phyloP scores from a whole-genome alignment of 2,329 filamentous ascomycete species.

The Neocatenulostroma microsporum region DNA sequence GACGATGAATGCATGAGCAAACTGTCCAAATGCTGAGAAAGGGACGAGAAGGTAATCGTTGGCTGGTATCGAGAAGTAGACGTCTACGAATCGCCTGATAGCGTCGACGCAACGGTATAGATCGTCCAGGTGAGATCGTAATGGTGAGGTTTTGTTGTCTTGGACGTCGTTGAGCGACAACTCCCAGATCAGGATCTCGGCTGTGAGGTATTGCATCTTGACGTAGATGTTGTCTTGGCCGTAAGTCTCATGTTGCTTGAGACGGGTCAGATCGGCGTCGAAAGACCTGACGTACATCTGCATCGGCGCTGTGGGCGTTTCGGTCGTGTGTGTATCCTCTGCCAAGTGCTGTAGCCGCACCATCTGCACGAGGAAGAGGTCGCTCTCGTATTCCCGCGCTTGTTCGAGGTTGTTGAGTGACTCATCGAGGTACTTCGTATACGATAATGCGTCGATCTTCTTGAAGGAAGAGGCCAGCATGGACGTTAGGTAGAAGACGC shows the following conservation, averaged over 20 bases:
- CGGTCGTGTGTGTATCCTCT: conserved; percentile 19
- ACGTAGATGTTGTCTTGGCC: conserved; percentile 16
- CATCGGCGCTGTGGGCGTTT: conserved; percentile 19
- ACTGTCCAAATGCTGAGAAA: conserved; percentile 25
- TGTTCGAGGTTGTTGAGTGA: conserved; percentile 18
- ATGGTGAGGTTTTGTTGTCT: conserved; percentile 15
- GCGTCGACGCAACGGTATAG: conserved; percentile 20
- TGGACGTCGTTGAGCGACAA: conserved; percentile 20
- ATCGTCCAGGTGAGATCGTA: conserved; percentile 20
- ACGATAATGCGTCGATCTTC: conserved; percentile 22
- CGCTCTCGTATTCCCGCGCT: conserved; percentile 20
- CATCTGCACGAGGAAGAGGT: conserved; percentile 23
- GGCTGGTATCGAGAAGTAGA: conserved; percentile 21
- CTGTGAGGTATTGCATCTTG: conserved; percentile 20
- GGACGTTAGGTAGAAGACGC: conserved; percentile 23
- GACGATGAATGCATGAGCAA: conserved; percentile 24
- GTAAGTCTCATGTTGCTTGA: too few relatives aligned
- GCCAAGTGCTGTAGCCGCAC: conserved; percentile 23
- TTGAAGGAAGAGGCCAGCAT: conserved; percentile 25
- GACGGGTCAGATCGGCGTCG: conserved; percentile 20
- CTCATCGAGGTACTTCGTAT: conserved; percentile 19
- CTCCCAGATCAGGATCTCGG: conserved; percentile 23
- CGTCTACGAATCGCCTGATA: conserved; percentile 19
- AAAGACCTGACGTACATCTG: conserved; percentile 22
- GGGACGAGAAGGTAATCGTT: conserved; percentile 20